Evolutionary conservation across 768 basidiomycete species (phyloP).

Genomic region (Termitomyces sp.): DNA sequence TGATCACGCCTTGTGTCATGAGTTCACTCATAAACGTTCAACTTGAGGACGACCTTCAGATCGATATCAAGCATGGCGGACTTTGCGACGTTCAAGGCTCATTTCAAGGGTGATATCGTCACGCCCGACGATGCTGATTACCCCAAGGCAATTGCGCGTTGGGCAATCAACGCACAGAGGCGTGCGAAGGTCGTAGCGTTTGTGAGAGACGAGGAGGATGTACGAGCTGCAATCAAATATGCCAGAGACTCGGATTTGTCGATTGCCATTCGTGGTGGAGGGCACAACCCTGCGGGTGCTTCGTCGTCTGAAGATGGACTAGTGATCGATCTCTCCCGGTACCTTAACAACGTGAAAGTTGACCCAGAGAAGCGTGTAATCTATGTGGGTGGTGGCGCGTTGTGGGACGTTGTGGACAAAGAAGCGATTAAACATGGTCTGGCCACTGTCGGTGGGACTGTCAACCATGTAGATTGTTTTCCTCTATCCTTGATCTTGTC

Average conservation of each 20-base stretch:
- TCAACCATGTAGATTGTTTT: conserved; percentile 39
- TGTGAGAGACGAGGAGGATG: conserved; percentile 14
- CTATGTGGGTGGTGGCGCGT: conserved; percentile 34
- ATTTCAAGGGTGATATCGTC: conserved; percentile 14
- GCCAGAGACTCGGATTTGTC: conserved; percentile 14
- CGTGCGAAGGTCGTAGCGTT: conserved; percentile 16
- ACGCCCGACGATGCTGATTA: conserved; percentile 11
- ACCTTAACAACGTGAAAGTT: conserved; percentile 19
- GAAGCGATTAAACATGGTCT: conserved; percentile 31
- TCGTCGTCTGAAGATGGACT: conserved; percentile 34
- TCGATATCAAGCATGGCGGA: neutral
- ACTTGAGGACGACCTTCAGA: neutral
- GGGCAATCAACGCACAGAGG: conserved; percentile 16
- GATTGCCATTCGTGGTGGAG: conserved; percentile 33
- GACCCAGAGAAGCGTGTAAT: conserved; percentile 27
- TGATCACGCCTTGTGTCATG: neutral
- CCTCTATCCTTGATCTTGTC: no score
- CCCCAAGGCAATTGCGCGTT: conserved; percentile 12
- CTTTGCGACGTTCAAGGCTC: conserved; percentile 3
- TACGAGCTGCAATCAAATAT: conserved; percentile 12
- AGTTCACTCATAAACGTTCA: neutral
- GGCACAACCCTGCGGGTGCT: conserved; percentile 30
- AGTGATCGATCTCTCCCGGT: conserved; percentile 32
- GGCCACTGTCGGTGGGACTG: conserved; percentile 33
- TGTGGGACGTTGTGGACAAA: conserved; percentile 34